A percentile compares a stretch with the other conserved stretches of the same genome.
Evolutionary conservation across 208 protist genomes (phyloP).

Genomic region (Leishmania tropica): DNA sequence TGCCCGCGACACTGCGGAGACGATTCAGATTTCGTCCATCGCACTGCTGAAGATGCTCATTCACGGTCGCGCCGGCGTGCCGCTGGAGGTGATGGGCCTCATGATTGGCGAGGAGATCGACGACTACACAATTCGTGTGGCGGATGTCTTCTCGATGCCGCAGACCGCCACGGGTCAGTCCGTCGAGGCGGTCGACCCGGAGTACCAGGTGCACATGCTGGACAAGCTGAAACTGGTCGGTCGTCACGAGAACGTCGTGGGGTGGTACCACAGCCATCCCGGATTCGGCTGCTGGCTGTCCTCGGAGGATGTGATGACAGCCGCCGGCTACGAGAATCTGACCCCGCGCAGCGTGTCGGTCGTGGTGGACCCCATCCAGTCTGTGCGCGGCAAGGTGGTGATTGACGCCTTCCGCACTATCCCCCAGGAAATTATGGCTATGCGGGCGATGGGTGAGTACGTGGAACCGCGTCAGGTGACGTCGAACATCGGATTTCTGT

Average conservation of each 20-base stretch:
- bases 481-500: slow-evolving; percentile 99
- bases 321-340: slow-evolving; percentile 97
- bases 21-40: slow-evolving; percentile 99
- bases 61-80: slow-evolving; percentile 99
- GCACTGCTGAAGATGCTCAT: slow-evolving; percentile 99
- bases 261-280: slow-evolving; percentile 99
- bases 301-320: slow-evolving; percentile 99
- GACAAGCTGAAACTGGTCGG: slow-evolving; percentile 99
- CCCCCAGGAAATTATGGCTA: slow-evolving; percentile 83
- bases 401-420: slow-evolving; percentile 99
- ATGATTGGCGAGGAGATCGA: slow-evolving; percentile 99
- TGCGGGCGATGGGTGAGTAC: slow-evolving; percentile 77
- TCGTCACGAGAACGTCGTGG: slow-evolving; percentile 99
- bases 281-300: slow-evolving; percentile 99
- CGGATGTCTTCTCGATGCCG: slow-evolving; percentile 99
- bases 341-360: slow-evolving; percentile 99
- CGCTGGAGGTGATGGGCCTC: slow-evolving; percentile 99
- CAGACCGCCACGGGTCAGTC: slow-evolving; percentile 98
- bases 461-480: slow-evolving; percentile 99
- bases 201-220: slow-evolving; percentile 99
- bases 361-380: slow-evolving; percentile 99
- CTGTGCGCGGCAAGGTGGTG: slow-evolving; percentile 99
- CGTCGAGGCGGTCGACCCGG: slow-evolving; percentile 99
- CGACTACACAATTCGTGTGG: slow-evolving; percentile 99
- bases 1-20: slow-evolving; percentile 98